Conservation (phyloP, 202 grass and related monocot species). For the Bolboschoenoplectus hybrid region DNA sequence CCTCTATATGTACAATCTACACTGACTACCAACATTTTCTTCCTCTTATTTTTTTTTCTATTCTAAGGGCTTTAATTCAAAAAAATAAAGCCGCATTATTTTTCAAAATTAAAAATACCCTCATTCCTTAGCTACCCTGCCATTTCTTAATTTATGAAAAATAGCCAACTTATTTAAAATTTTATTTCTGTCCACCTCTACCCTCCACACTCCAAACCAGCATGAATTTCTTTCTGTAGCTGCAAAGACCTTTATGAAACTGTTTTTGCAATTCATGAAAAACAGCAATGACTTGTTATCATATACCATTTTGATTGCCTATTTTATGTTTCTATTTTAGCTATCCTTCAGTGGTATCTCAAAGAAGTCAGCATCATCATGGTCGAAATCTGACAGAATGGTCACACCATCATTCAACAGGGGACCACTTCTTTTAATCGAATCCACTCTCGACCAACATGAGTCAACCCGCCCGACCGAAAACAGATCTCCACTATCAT, state of each 20-base stretch:
- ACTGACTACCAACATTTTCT: slow-evolving; percentile 16
- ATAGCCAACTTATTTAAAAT: not conserved
- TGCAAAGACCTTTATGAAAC: not conserved
- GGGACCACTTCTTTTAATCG: slow-evolving; percentile 50
- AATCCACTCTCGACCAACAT: slow-evolving; percentile 55
- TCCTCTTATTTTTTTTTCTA: slow-evolving; percentile 13
- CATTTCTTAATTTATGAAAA: not conserved
- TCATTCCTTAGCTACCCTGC: not conserved
- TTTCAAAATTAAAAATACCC: not conserved
- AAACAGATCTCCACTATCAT: slow-evolving; percentile 95
- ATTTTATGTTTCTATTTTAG: slow-evolving; percentile 1
- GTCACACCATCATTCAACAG: slow-evolving; percentile 31
- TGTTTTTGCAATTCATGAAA: not conserved
- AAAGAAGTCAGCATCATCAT: slow-evolving; percentile 74
- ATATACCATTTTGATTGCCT: not conserved
- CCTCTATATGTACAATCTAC: slow-evolving; percentile 23
- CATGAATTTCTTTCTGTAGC: slow-evolving; percentile 11
- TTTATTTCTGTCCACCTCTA: not conserved
- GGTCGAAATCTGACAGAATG: slow-evolving; percentile 47
- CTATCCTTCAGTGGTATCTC: slow-evolving; percentile 77
- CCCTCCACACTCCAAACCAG: not conserved
- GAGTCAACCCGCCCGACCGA: slow-evolving; percentile 82
- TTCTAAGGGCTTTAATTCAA: not conserved
- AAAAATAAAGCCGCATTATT: not conserved
- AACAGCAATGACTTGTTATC: not conserved